Evolutionary conservation across 257 asterid genomes (phyloP).

Genomic region (Solanum pennellii): DNA sequence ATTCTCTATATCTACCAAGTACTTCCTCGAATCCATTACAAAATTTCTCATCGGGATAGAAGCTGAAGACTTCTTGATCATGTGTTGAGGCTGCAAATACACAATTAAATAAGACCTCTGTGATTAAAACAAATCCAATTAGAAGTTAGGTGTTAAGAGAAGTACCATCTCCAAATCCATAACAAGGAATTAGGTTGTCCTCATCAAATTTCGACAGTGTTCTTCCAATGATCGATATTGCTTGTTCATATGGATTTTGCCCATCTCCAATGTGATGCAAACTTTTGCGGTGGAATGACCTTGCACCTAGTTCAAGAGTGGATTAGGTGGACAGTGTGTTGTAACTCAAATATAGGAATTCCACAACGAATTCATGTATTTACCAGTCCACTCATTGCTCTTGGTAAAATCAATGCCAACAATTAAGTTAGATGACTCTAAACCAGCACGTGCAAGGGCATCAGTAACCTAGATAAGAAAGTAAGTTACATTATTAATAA

Average conservation of each 20-base stretch:
- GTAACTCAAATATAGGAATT: not conserved
- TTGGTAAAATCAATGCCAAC: constrained; percentile 97
- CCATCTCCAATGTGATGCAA: constrained; percentile 80
- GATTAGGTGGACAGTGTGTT: not conserved
- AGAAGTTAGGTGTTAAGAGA: not conserved
- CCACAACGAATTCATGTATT: not conserved
- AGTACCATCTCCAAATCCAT: constrained; percentile 91
- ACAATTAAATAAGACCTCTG: constrained; percentile 6
- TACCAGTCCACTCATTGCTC: constrained; percentile 99
- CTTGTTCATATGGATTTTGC: constrained; percentile 89
- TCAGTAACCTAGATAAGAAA: constrained; percentile 57
- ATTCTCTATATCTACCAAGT: constrained; percentile 65
- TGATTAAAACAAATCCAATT: not conserved
- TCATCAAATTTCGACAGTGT: constrained; percentile 88
- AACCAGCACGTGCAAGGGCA: constrained; percentile 91
- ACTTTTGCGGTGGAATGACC: constrained; percentile 71
- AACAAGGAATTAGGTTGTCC: constrained; percentile 86
- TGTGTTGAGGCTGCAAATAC: constrained; percentile 83
- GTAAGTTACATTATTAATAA: not conserved
- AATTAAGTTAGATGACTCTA: constrained; percentile 87
- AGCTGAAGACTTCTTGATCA: constrained; percentile 91
- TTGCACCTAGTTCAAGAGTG: constrained; percentile 43
- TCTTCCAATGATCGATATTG: constrained; percentile 89
- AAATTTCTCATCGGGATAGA: constrained; percentile 63
- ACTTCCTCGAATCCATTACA: constrained; percentile 97